Percentiles rank a stretch among this genome's conserved stretches.
Conservation (phyloP, 2,329 filamentous ascomycete genomes). For the Neonectria neomacrospora region DNA sequence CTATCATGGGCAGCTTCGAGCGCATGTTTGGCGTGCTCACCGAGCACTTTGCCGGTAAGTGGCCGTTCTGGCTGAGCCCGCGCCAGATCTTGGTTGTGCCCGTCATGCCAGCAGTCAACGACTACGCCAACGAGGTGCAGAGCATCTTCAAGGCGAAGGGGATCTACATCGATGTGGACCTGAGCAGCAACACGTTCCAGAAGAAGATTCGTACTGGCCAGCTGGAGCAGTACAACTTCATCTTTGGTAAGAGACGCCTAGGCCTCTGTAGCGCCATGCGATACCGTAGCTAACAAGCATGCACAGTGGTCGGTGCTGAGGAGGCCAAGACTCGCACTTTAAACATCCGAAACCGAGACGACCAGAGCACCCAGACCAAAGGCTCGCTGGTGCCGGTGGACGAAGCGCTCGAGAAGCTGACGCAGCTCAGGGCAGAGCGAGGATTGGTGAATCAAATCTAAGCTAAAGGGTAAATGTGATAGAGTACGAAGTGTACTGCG, state of each 20-base stretch:
- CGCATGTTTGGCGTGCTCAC: slow-evolving; percentile 78
- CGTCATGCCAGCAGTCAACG: slow-evolving; percentile 81
- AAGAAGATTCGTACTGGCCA: slow-evolving; percentile 91
- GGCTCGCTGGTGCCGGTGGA: slow-evolving; percentile 68
- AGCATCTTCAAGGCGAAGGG: slow-evolving; percentile 72
- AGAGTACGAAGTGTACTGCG: not conserved
- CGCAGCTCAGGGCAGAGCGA: slow-evolving; percentile 62
- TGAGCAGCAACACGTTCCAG: slow-evolving; percentile 80
- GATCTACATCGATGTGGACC: slow-evolving; percentile 72
- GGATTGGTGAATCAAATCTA: slow-evolving; percentile 51
- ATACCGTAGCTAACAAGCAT: slow-evolving; percentile 29
- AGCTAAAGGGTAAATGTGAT: slow-evolving; percentile 19
- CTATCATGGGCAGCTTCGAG: slow-evolving; percentile 78
- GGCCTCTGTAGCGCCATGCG: not conserved
- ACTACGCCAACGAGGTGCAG: slow-evolving; percentile 81
- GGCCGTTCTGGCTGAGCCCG: slow-evolving; percentile 91
- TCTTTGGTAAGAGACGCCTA: slow-evolving; percentile 70
- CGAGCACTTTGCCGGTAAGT: slow-evolving; percentile 88
- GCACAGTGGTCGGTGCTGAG: slow-evolving; percentile 68
- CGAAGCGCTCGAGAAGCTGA: slow-evolving; percentile 66
- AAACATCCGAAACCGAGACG: slow-evolving; percentile 72
- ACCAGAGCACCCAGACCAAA: slow-evolving; percentile 69
- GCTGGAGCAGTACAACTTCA: slow-evolving; percentile 84
- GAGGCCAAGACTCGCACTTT: slow-evolving; percentile 70
- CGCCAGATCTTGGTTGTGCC: slow-evolving; percentile 72